A percentile compares a stretch with the other conserved stretches of the same genome.
Conservation (phyloP, 2,329 filamentous ascomycete genomes). For the Chalara sp. region DNA sequence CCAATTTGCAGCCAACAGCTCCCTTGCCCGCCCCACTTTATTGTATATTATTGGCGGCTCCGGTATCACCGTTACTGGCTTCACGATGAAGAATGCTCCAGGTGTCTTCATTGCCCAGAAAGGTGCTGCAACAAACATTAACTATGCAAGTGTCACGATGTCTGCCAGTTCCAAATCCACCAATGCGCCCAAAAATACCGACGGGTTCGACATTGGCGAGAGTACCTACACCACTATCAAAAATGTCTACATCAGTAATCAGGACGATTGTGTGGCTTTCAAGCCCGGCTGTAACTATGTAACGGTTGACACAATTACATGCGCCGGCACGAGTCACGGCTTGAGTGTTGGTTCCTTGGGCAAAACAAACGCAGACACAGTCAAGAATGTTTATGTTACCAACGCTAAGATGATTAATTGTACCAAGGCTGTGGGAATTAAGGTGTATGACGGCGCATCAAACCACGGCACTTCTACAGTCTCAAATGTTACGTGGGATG, state of each 20-base stretch:
- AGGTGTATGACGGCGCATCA: slow-evolving; percentile 34
- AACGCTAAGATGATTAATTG: slow-evolving; percentile 34
- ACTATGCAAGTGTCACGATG: slow-evolving; percentile 32
- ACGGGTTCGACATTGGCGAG: slow-evolving; percentile 42
- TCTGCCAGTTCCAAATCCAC: slow-evolving; percentile 32
- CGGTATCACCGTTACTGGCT: slow-evolving; percentile 31
- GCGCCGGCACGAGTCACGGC: slow-evolving; percentile 37
- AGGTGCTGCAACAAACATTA: slow-evolving; percentile 29
- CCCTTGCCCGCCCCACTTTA: slow-evolving; percentile 34
- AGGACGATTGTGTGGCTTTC: slow-evolving; percentile 52
- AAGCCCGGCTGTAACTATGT: slow-evolving; percentile 45
- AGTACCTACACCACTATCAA: slow-evolving; percentile 41
- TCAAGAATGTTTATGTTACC: slow-evolving; percentile 35
- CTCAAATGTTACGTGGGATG: slow-evolving; percentile 35
- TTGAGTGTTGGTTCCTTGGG: slow-evolving; percentile 41
- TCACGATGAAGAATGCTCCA: slow-evolving; percentile 34
- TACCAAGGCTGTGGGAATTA: slow-evolving; percentile 40
- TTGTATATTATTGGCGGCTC: slow-evolving; percentile 33
- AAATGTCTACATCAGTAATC: slow-evolving; percentile 44
- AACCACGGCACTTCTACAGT: slow-evolving; percentile 32
- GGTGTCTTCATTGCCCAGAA: slow-evolving; percentile 35
- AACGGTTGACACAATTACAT: slow-evolving; percentile 34
- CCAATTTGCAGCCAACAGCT: slow-evolving; percentile 31
- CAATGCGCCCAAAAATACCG: slow-evolving; percentile 43
- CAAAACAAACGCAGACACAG: slow-evolving; percentile 31